Conservation (phyloP, 2,329 filamentous ascomycete species). For the Trichoderma pleuroti region DNA sequence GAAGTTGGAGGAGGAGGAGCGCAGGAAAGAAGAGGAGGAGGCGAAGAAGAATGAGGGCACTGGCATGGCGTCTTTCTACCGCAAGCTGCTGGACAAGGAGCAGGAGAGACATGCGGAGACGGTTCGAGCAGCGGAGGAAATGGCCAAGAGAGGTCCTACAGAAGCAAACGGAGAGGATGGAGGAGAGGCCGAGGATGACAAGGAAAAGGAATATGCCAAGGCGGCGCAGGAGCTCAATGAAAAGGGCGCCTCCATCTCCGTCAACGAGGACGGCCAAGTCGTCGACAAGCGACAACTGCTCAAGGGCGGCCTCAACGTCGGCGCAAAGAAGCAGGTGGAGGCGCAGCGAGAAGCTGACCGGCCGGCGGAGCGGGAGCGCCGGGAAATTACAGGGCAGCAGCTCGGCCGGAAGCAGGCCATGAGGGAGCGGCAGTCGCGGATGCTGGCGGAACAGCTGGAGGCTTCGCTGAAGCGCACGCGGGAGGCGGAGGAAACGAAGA, state of each 20-base stretch:
- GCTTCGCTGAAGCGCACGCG: constrained; percentile 67
- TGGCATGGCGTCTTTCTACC: constrained; percentile 79
- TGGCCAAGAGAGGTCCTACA: constrained; percentile 39
- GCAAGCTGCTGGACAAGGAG: constrained; percentile 65
- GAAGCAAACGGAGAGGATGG: constrained; percentile 30
- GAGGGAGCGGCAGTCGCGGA: constrained; percentile 71
- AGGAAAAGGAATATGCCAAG: constrained; percentile 59
- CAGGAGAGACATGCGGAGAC: constrained; percentile 68
- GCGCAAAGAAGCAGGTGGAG: constrained; percentile 56
- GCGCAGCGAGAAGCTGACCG: constrained; percentile 26
- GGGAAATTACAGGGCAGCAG: constrained; percentile 40
- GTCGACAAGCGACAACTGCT: constrained; percentile 81
- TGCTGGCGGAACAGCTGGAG: constrained; percentile 76
- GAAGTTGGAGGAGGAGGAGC: constrained; percentile 68
- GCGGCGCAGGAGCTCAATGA: constrained; percentile 65
- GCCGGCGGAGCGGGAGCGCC: constrained; percentile 30
- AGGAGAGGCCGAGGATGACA: constrained; percentile 41
- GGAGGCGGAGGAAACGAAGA: constrained; percentile 65
- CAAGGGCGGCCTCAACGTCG: constrained; percentile 70
- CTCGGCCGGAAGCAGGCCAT: constrained; percentile 59
- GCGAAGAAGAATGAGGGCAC: constrained; percentile 58
- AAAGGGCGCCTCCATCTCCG: constrained; percentile 56
- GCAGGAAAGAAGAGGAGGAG: constrained; percentile 59
- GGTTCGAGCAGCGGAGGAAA: constrained; percentile 62
- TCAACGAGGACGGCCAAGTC: constrained; percentile 81